Evolutionary conservation across 2,329 filamentous ascomycete genomes (phyloP).

Genomic region (Raffaelea arxii): DNA sequence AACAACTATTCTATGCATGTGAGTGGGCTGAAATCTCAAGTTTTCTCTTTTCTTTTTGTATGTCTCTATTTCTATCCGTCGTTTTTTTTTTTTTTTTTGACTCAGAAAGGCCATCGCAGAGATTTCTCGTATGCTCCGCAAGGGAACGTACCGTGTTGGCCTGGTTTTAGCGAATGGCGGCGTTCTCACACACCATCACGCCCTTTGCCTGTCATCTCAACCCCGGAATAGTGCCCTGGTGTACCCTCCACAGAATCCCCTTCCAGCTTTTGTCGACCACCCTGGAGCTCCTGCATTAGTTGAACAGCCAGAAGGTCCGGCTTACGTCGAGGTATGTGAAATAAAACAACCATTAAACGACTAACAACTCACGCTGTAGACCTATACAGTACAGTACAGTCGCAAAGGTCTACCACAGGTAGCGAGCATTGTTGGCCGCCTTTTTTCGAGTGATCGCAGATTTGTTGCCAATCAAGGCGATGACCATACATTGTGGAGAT

Average conservation of each 20-base stretch:
- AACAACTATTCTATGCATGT: slow-evolving; percentile 11
- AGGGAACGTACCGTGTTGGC: background rate
- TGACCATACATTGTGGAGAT: background rate
- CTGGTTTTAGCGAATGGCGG: slow-evolving; percentile 9
- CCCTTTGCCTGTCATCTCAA: background rate
- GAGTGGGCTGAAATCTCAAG: too few relatives aligned
- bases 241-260: slow-evolving; percentile 5
- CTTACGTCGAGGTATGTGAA: background rate
- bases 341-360: background rate
- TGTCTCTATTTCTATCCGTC: too few relatives aligned
- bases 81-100: background rate
- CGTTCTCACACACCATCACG: slow-evolving; percentile 8
- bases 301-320: slow-evolving; percentile 1
- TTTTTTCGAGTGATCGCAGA: background rate
- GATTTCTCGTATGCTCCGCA: slow-evolving; percentile 5
- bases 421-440: slow-evolving; percentile 1
- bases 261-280: slow-evolving; percentile 1
- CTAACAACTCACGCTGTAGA: slow-evolving; percentile 1
- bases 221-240: background rate
- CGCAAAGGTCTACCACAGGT: background rate
- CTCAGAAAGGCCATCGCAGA: slow-evolving; percentile 3
- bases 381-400: slow-evolving; percentile 4
- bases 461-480: slow-evolving; percentile 7
- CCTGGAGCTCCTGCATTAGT: background rate
- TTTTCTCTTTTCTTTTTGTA: background rate